Conservation (phyloP, 305 asterid genomes). For the Plantago lanceolata region DNA sequence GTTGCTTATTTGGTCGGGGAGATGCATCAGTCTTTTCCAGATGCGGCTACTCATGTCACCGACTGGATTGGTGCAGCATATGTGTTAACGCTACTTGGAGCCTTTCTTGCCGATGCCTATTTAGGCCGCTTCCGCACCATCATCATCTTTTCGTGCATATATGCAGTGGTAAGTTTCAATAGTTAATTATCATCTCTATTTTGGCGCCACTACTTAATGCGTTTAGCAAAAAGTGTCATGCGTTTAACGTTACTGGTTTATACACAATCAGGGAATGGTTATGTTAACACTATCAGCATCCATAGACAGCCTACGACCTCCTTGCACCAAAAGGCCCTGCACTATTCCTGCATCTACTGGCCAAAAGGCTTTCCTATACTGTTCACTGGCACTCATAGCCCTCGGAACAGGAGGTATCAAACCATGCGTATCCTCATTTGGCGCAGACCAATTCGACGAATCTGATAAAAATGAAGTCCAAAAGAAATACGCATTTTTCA, state of each 20-base stretch:
- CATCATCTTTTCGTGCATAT: conserved; percentile 60
- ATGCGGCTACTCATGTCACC: conserved; percentile 75
- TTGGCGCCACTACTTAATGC: no score
- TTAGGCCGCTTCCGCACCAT: conserved; percentile 73
- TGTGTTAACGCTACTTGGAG: conserved; percentile 69
- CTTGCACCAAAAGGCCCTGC: conserved; percentile 56
- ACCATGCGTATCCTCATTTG: conserved; percentile 78
- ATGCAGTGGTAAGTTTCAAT: conserved; percentile 42
- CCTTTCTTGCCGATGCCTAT: conserved; percentile 74
- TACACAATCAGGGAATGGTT: conserved; percentile 58
- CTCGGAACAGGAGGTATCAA: conserved; percentile 83
- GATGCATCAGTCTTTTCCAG: conserved; percentile 65
- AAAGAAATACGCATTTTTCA: conserved; percentile 65
- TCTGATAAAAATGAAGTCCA: conserved; percentile 44
- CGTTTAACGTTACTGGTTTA: no score
- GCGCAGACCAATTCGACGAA: conserved; percentile 74
- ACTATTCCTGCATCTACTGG: conserved; percentile 36
- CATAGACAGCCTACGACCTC: conserved; percentile 55
- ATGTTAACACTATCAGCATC: conserved; percentile 63
- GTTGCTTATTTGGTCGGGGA: conserved; percentile 52
- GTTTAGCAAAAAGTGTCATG: no score
- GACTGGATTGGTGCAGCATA: conserved; percentile 85
- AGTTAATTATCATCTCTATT: neutral
- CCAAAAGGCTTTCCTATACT: conserved; percentile 52
- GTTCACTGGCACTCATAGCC: conserved; percentile 55